Percentiles rank a stretch among this genome's conserved stretches.
phyloP scores from a whole-genome alignment of 345 rosid genomes.

The Lenwebbia sp. region DNA sequence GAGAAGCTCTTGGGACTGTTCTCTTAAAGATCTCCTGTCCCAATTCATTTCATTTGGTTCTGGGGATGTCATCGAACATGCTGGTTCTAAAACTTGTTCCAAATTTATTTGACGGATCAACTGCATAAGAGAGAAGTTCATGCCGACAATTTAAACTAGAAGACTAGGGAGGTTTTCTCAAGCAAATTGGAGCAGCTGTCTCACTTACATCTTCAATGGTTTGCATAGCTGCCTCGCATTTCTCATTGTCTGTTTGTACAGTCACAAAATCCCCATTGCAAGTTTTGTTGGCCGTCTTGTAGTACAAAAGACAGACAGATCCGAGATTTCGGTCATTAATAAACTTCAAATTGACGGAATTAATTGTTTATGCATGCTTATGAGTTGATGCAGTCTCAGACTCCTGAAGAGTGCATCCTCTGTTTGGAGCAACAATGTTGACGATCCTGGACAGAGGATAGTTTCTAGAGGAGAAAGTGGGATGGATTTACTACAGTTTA shows the following conservation, averaged over 20 bases:
- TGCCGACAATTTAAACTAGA: not conserved
- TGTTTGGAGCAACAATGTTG: not conserved
- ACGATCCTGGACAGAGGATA: not conserved
- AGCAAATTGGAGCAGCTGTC: not conserved
- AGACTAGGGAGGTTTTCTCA: not conserved
- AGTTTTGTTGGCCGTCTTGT: not conserved
- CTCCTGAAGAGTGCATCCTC: not conserved
- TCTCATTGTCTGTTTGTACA: slow-evolving; percentile 10
- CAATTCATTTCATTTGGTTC: not conserved
- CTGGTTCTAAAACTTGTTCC: slow-evolving; percentile 19
- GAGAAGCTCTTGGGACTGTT: slow-evolving; percentile 6
- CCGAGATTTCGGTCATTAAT: not conserved
- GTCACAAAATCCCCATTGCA: slow-evolving; percentile 15
- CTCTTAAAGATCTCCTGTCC: slow-evolving; percentile 9
- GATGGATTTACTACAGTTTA: not conserved
- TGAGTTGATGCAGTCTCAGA: not conserved
- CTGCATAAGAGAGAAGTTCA: not conserved
- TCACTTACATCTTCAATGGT: slow-evolving; percentile 10
- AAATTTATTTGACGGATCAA: slow-evolving; percentile 17
- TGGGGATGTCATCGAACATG: slow-evolving; percentile 12
- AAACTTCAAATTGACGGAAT: not conserved
- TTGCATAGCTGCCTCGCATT: slow-evolving; percentile 6
- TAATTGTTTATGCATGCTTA: not conserved
- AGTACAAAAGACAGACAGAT: not conserved
- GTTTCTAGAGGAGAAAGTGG: not conserved